These are phyloP conservation scores for Amoeboaphelidium protococcarum DNA, from an alignment of 371 early-diverging fungal species.

Conservation along the genomic window DNA sequence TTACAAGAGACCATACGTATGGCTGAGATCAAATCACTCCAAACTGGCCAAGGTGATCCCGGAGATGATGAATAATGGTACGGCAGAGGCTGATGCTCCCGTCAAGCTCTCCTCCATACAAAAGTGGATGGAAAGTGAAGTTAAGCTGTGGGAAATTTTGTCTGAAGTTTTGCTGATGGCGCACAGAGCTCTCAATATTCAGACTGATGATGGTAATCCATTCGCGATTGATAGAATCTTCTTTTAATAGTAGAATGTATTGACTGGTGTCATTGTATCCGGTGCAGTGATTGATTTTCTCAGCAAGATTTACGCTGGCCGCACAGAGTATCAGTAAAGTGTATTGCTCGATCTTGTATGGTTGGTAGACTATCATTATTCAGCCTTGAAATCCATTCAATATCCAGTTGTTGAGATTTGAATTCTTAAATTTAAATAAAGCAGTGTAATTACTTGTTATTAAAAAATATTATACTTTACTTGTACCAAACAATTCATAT, in stretches of 20 bases:
- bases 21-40: slow-evolving; percentile 16
- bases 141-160: slow-evolving; percentile 44
- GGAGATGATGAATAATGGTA: neutral
- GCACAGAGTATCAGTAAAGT: slow-evolving; percentile 13
- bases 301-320: slow-evolving; percentile 25
- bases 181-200: too few relatives aligned
- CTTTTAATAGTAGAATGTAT: slow-evolving; percentile 25
- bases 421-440: too few relatives aligned
- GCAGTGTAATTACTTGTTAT: too few relatives aligned
- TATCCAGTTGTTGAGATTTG: too few relatives aligned
- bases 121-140: slow-evolving; percentile 14
- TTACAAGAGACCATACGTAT: slow-evolving; percentile 53
- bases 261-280: slow-evolving; percentile 28
- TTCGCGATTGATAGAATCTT: slow-evolving; percentile 32
- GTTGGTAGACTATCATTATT: too few relatives aligned
- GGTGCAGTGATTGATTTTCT: slow-evolving; percentile 39
- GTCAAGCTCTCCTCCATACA: neutral
- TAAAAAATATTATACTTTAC: too few relatives aligned
- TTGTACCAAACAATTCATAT: too few relatives aligned
- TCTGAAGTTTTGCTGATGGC: slow-evolving; percentile 31
- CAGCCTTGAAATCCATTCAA: too few relatives aligned
- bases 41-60: neutral
- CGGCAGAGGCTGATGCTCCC: neutral
- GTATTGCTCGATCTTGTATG: too few relatives aligned
- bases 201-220: slow-evolving; percentile 30